Base-by-base conservation (phyloP, 2,329 filamentous ascomycete genomes). In the Diaporthe sp. region DNA sequence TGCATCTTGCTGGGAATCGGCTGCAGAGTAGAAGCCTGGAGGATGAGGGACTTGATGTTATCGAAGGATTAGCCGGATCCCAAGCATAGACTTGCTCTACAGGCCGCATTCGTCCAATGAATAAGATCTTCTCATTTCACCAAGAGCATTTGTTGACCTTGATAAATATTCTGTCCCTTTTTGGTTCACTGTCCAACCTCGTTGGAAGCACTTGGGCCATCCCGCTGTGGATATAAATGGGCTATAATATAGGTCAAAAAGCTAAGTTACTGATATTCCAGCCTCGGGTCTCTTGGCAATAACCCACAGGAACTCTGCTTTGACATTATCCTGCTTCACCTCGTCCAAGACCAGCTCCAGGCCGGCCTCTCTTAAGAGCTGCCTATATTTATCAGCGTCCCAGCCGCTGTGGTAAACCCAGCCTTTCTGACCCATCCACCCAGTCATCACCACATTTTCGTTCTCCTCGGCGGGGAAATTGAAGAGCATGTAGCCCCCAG, bases 401-500 rank as follows among this genome's bases (percentile, higher is more conserved):
- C 81, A 84, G 13, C 85, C 83, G 77, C 85, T 86, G 84, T 84
- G 86, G 73, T 80, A 87, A 82, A 86, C 85, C 86, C 86, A 87
- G 2, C 83, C 85, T 53, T 84, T 78, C 17, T 84, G 80, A 2
- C 77, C 78, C 28, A 87, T 78, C 85, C 86, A 87, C 49, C 80
- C 76, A 28, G 85, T 82, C 70, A 79, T 77, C 19, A 84, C 82
- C 2, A 77, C 58, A 1, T 80, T 80, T 49, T 82, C 79, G 25
- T 67, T 76, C 34, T 80, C 81, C 53, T 80, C 89, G 34, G 76
- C 82, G 3, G 82, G 72, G 75, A 90, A 87, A 78, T 88, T 90
- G 10, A 83, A 85, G 37, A 92, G 84, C 31, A 91, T 77, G 51
- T 82, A 82, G 1, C 89, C 90, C 0, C 88, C 88, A 0, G 87